A percentile compares a stretch with the other conserved stretches of the same genome.
Evolutionary conservation across 805 yeast genomes (phyloP).

Genomic region (Schwanniomyces yamadae): DNA sequence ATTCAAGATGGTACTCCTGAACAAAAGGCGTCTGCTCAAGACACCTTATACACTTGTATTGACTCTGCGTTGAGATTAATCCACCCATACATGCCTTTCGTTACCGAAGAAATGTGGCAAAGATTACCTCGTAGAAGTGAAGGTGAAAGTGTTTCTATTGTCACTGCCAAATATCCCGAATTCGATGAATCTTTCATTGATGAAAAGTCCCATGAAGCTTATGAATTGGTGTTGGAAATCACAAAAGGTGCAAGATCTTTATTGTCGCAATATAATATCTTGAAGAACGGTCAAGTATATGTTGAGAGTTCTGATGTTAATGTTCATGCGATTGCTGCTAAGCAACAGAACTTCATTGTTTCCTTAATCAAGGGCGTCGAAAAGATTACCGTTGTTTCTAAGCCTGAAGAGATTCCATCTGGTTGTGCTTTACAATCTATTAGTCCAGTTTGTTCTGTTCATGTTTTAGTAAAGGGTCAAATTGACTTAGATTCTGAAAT

Average conservation of each 20-base stretch:
- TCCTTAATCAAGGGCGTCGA: slow-evolving; percentile 91
- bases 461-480: slow-evolving; percentile 89
- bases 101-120: slow-evolving; percentile 99
- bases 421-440: slow-evolving; percentile 90
- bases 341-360: slow-evolving; percentile 83
- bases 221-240: slow-evolving; percentile 79
- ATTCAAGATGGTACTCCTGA: slow-evolving; percentile 86
- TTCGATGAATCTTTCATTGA: slow-evolving; percentile 62
- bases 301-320: slow-evolving; percentile 64
- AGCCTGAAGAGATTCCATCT: slow-evolving; percentile 62
- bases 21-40: slow-evolving; percentile 87
- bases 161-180: slow-evolving; percentile 76
- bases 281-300: slow-evolving; percentile 83
- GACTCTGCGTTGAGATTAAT: slow-evolving; percentile 89
- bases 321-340: slow-evolving; percentile 51
- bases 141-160: slow-evolving; percentile 70
- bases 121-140: slow-evolving; percentile 85
- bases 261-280: slow-evolving; percentile 83
- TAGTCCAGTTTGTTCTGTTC: slow-evolving; percentile 78
- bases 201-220: slow-evolving; percentile 64
- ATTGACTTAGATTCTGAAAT: slow-evolving; percentile 92
- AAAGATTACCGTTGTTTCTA: slow-evolving; percentile 61
- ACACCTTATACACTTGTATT: slow-evolving; percentile 88
- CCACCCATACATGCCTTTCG: slow-evolving; percentile 98
- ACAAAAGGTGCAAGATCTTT: slow-evolving; percentile 91